These are phyloP conservation scores for Heritiera littoralis DNA, from an alignment of 345 rosid genomes.

Conservation along the genomic window DNA sequence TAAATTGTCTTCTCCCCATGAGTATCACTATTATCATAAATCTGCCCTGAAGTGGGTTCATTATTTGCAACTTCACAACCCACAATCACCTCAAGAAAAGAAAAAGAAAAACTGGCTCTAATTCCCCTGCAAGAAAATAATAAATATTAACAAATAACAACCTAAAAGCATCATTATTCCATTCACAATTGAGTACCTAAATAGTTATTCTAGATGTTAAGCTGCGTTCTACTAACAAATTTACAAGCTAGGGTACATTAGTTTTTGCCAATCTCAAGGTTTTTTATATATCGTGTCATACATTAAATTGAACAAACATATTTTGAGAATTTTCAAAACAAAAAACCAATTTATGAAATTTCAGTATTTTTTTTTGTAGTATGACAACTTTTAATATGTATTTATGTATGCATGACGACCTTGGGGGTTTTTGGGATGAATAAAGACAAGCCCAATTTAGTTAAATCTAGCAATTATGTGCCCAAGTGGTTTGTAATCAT, in stretches of 20 bases:
- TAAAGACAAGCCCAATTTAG: background rate
- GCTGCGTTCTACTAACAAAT: background rate
- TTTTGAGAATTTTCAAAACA: background rate
- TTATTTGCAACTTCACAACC: constrained; percentile 56
- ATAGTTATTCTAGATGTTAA: constrained; percentile 17
- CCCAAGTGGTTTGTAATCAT: background rate
- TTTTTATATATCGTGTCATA: background rate
- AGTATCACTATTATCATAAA: constrained; percentile 26
- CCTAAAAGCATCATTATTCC: constrained; percentile 16
- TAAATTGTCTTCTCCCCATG: constrained; percentile 49
- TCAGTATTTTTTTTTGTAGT: background rate
- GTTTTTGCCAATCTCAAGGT: background rate
- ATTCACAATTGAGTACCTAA: constrained; percentile 4
- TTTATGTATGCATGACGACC: background rate
- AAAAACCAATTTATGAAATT: background rate
- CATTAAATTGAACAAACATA: constrained; percentile 1
- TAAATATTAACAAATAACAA: constrained; percentile 20
- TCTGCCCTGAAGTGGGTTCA: constrained; percentile 36
- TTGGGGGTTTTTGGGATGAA: background rate
- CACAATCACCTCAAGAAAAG: constrained; percentile 87
- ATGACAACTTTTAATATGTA: background rate
- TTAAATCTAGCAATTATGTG: constrained; percentile 8
- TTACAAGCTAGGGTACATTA: background rate
- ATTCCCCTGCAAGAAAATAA: constrained; percentile 59
- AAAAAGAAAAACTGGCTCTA: constrained; percentile 62